These are phyloP conservation scores for Vaccinium corymbosum DNA, from an alignment of 148 eudicot species.

Conservation along the genomic window DNA sequence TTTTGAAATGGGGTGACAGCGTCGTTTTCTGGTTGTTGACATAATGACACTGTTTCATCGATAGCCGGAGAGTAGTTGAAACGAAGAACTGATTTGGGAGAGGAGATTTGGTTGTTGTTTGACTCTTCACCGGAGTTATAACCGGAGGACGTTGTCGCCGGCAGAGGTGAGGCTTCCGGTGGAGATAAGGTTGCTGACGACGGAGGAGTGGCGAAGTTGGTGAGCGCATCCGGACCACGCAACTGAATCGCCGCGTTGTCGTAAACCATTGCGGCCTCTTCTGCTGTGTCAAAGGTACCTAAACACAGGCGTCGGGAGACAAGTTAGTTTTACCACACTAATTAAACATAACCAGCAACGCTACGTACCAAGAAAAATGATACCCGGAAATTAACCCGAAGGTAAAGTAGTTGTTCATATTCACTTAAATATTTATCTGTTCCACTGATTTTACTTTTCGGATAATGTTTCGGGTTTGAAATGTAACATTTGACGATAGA, in stretches of 20 bases:
- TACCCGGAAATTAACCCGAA: no score
- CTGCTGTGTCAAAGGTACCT: conserved; percentile 77
- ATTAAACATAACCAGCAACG: no score
- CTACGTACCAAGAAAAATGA: no score
- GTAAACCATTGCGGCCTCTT: conserved; percentile 80
- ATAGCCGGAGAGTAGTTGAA: conserved; percentile 22
- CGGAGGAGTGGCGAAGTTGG: conserved; percentile 45
- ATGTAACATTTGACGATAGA: no score
- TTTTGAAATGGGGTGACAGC: background rate
- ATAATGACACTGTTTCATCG: conserved; percentile 29
- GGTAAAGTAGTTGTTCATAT: no score
- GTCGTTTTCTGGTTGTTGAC: conserved; percentile 5
- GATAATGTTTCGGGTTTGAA: no score
- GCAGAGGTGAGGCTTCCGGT: background rate
- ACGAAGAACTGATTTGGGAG: conserved; percentile 67
- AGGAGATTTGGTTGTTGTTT: conserved; percentile 19
- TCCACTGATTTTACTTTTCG: no score
- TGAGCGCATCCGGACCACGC: conserved; percentile 71
- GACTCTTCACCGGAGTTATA: conserved; percentile 41
- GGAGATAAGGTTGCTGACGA: background rate
- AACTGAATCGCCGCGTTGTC: conserved; percentile 71
- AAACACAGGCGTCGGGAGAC: conserved; percentile 45
- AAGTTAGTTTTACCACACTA: background rate
- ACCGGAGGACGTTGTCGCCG: conserved; percentile 19
- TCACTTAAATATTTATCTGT: no score